phyloP scores from a whole-genome alignment of 2,329 filamentous ascomycete genomes.

The Hawksworthiomyces lignivorus region DNA sequence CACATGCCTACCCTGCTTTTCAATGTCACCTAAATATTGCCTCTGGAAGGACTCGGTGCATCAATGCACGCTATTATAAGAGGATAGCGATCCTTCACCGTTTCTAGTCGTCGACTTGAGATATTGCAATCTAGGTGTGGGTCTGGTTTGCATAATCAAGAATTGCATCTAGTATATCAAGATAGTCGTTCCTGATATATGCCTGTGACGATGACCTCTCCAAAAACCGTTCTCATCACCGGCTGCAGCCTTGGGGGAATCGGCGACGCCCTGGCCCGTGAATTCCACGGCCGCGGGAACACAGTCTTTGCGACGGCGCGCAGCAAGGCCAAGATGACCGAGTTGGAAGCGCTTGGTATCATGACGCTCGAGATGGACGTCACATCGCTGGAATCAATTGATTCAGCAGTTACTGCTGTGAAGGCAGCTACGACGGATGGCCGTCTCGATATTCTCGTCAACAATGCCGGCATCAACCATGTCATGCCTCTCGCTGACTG shows the following conservation, averaged over 20 bases:
- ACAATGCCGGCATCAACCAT: conserved; percentile 16
- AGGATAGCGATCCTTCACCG: too few species aligned
- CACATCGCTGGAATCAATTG: conserved; percentile 20
- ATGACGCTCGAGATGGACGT: conserved; percentile 23
- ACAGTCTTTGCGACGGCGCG: conserved; percentile 26
- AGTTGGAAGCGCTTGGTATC: conserved; percentile 19
- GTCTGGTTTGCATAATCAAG: too few species aligned
- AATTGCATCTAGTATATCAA: too few species aligned
- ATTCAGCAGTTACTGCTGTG: conserved; percentile 14
- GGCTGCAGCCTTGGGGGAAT: conserved; percentile 26
- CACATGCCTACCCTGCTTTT: too few species aligned
- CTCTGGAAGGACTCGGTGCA: too few species aligned
- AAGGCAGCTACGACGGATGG: neutral
- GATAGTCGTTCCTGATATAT: too few species aligned
- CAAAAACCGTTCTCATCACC: conserved; percentile 23
- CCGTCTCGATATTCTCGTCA: conserved; percentile 16
- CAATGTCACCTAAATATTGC: too few species aligned
- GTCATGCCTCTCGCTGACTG: conserved; percentile 16
- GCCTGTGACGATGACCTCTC: conserved; percentile 1
- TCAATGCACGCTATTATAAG: too few species aligned
- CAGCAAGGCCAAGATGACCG: conserved; percentile 17
- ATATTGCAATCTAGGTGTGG: too few species aligned
- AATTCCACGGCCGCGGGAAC: conserved; percentile 22
- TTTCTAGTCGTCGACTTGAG: too few species aligned
- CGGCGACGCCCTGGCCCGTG: conserved; percentile 23